A percentile compares a stretch with the other conserved stretches of the same genome.
phyloP scores from a whole-genome alignment of 106 monocot genomes.

The Allium fistulosum region DNA sequence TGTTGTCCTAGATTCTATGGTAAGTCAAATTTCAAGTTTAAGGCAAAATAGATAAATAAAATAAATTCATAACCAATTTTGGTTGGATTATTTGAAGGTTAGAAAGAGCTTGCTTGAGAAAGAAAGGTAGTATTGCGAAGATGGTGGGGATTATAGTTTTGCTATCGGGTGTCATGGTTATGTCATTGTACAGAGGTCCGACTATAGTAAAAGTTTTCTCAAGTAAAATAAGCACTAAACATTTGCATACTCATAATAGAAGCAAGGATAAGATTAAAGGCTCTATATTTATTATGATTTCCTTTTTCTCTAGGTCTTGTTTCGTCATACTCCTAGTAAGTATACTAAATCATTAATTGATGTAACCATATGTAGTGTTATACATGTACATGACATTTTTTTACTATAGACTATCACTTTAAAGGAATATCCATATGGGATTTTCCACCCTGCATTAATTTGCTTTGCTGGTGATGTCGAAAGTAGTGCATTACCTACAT shows the following conservation, averaged over 20 bases:
- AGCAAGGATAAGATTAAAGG: too few species aligned
- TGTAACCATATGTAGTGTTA: neutral
- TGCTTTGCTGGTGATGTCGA: conserved; percentile 45
- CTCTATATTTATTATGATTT: too few species aligned
- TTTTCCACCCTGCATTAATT: conserved; percentile 40
- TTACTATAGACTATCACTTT: conserved; percentile 41
- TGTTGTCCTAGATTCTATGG: conserved; percentile 4
- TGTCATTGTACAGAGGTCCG: conserved; percentile 15
- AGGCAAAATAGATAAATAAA: too few species aligned
- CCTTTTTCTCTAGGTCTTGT: conserved; percentile 2
- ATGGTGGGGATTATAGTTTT: conserved; percentile 1
- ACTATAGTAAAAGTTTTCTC: conserved; percentile 1
- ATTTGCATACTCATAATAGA: too few species aligned
- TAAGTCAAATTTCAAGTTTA: too few species aligned
- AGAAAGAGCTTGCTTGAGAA: too few species aligned
- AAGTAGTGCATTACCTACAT: conserved; percentile 21
- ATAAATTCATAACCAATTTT: too few species aligned
- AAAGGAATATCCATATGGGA: conserved; percentile 51
- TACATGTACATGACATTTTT: too few species aligned
- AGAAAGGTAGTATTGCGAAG: conserved; percentile 4
- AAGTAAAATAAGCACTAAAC: too few species aligned
- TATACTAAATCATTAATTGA: neutral
- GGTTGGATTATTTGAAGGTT: too few species aligned
- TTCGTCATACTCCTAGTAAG: conserved; percentile 12
- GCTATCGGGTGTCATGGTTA: conserved; percentile 9